These are phyloP conservation scores for Verticillium klebahnii DNA, from an alignment of 2,329 filamentous ascomycete genomes.

Conservation along the genomic window DNA sequence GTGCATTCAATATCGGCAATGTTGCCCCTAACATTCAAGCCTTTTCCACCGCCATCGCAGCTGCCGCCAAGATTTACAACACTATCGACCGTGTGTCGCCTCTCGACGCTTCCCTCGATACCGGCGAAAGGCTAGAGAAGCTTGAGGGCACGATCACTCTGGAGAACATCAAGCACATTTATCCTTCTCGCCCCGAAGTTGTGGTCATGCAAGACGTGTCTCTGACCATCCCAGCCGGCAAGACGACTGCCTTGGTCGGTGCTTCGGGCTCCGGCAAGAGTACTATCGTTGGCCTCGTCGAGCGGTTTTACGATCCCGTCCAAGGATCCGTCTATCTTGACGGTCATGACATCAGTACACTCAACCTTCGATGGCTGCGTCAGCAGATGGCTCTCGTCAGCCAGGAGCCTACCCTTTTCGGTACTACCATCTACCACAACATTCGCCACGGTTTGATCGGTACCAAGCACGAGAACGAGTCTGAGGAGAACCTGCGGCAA, in stretches of 20 bases:
- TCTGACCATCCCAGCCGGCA: slow-evolving; percentile 77
- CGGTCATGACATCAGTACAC: slow-evolving; percentile 70
- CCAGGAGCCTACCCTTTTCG: slow-evolving; percentile 89
- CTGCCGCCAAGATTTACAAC: slow-evolving; percentile 86
- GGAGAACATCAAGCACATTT: slow-evolving; percentile 82
- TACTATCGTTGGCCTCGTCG: slow-evolving; percentile 87
- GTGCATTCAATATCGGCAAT: slow-evolving; percentile 85
- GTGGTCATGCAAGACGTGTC: slow-evolving; percentile 81
- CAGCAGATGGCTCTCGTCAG: slow-evolving; percentile 90
- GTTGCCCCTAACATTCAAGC: slow-evolving; percentile 82
- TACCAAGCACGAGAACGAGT: slow-evolving; percentile 65
- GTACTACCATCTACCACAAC: slow-evolving; percentile 83
- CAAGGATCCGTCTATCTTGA: slow-evolving; percentile 75
- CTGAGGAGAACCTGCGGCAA: slow-evolving; percentile 62
- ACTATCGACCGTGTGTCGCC: slow-evolving; percentile 89
- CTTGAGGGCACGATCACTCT: slow-evolving; percentile 78
- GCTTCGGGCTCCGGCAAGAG: slow-evolving; percentile 93
- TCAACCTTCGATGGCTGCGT: slow-evolving; percentile 88
- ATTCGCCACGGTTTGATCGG: slow-evolving; percentile 90
- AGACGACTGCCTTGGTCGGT: slow-evolving; percentile 89
- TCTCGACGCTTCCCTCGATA: slow-evolving; percentile 67
- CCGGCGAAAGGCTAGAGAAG: slow-evolving; percentile 67
- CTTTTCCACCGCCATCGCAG: slow-evolving; percentile 77
- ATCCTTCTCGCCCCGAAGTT: slow-evolving; percentile 88
- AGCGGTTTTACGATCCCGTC: slow-evolving; percentile 91